These are phyloP conservation scores for Cystobasidium slooffiae DNA, from an alignment of 1,284 basidiomycete genomes.

Conservation along the genomic window DNA sequence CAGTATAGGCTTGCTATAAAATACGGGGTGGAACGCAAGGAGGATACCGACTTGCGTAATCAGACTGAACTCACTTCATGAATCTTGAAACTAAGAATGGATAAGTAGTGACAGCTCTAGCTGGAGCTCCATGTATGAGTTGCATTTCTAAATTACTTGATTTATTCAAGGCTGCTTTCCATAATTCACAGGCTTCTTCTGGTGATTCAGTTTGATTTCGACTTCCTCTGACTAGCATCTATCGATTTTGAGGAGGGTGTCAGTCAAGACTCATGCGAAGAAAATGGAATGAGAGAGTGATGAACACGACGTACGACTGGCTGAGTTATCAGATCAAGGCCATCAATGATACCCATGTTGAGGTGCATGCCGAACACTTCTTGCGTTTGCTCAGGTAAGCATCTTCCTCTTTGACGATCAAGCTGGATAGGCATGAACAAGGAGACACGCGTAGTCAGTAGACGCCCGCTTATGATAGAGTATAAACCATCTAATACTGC, in stretches of 20 bases:
- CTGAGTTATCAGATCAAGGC: slow-evolving; percentile 33
- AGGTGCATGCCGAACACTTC: slow-evolving; percentile 36
- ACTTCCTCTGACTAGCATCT: slow-evolving; percentile 36
- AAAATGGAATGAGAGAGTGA: background rate
- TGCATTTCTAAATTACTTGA: slow-evolving; percentile 35
- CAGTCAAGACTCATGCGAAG: background rate
- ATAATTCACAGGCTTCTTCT: slow-evolving; percentile 38
- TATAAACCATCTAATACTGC: background rate
- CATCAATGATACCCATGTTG: slow-evolving; percentile 19
- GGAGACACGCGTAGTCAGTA: background rate
- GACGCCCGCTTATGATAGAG: background rate
- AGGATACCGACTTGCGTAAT: too few species aligned
- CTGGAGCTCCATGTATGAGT: slow-evolving; percentile 33
- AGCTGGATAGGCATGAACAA: slow-evolving; percentile 3
- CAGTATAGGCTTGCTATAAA: too few species aligned
- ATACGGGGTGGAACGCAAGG: too few species aligned
- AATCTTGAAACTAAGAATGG: slow-evolving; percentile 37
- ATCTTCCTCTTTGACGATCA: slow-evolving; percentile 26
- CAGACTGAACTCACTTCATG: slow-evolving; percentile 35
- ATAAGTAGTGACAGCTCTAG: slow-evolving; percentile 33
- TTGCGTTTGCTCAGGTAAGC: slow-evolving; percentile 25
- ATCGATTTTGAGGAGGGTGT: background rate
- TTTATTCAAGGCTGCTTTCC: slow-evolving; percentile 30
- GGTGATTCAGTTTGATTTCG: slow-evolving; percentile 38
- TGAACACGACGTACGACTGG: slow-evolving; percentile 18